Base-by-base conservation (phyloP, 768 basidiomycete genomes). In the Jaapia argillacea region DNA sequence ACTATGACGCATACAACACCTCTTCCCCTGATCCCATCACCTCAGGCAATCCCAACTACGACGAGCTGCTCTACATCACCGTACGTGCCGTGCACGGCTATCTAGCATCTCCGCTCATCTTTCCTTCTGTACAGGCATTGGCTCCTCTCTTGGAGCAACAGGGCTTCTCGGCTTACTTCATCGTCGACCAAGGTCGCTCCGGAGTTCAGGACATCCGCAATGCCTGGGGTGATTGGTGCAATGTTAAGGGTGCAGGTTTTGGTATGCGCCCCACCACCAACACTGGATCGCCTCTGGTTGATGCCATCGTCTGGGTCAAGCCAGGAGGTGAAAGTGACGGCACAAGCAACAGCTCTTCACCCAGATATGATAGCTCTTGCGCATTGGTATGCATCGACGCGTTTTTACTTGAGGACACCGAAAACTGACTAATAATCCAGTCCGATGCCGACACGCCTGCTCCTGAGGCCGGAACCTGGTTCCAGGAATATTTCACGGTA, bases 401-500 rank as follows among this genome's bases (percentile, higher is more conserved):
- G n/a, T n/a, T n/a, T n/a, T n/a, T n/a, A n/a, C n/a, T n/a, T n/a
- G n/a, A n/a, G n/a, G n/a, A n/a, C n/a, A n/a, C n/a, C n/a, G n/a
- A n/a, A n/a, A n/a, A n/a, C n/a, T n/a, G n/a, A n/a, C n/a, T n/a
- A n/a, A n/a, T n/a, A n/a, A n/a, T n/a, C n/a, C n/a, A n/a, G 46
- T 73, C 74, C 42, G 76, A 78, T 55, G 74, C 77, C 41, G 56
- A 60, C 33, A 63, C 67, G 47, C 73, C 73, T 40, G 74, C 78
- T 7, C 78, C 77, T 25, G 74, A 79, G 56, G 77, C 77, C 40
- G 77, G 78, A 24, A 69, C 72, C 35, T 81, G 79, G 77, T 79
- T 79, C 77, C 76, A 81, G 65, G 62, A 67, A n/a, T 81, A 73
- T 65, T 81, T 81, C 59, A n/a, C n/a, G n/a, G n/a, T n/a, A n/a